Percentiles rank a stretch among this genome's conserved stretches.
Evolutionary conservation across 2,329 filamentous ascomycete species (phyloP).

Genomic region (Hypoxylon sp.): DNA sequence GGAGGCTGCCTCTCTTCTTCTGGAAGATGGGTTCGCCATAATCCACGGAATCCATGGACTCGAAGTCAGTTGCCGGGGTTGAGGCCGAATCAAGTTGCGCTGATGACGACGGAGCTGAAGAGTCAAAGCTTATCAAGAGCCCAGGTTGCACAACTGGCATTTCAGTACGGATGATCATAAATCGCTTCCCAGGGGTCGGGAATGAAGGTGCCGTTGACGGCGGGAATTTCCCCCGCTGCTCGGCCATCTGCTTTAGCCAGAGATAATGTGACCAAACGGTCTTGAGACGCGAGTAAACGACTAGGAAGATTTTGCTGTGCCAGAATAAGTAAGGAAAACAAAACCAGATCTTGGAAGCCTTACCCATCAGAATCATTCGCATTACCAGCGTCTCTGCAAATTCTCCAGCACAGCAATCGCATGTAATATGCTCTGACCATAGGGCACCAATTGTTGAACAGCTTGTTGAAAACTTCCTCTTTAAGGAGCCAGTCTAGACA

Average conservation of each 20-base stretch:
- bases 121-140: slow-evolving; percentile 64
- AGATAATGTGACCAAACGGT: slow-evolving; percentile 84
- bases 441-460: slow-evolving; percentile 95
- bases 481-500: slow-evolving; percentile 82
- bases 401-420: slow-evolving; percentile 88
- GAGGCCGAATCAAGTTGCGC: slow-evolving; percentile 46
- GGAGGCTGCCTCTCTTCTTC: slow-evolving; percentile 72
- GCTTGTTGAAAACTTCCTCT: slow-evolving; percentile 79
- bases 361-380: slow-evolving; percentile 75
- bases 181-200: slow-evolving; percentile 85
- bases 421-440: slow-evolving; percentile 96
- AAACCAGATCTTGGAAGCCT: slow-evolving; percentile 51
- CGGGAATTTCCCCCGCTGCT: slow-evolving; percentile 63
- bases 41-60: slow-evolving; percentile 45
- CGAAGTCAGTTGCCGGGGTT: slow-evolving; percentile 47
- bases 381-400: slow-evolving; percentile 80
- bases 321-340: slow-evolving; percentile 43
- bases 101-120: slow-evolving; percentile 51
- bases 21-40: slow-evolving; percentile 51
- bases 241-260: slow-evolving; percentile 76
- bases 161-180: slow-evolving; percentile 90
- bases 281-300: slow-evolving; percentile 75
- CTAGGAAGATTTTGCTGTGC: slow-evolving; percentile 75
- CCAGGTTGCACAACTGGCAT: slow-evolving; percentile 61
- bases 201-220: slow-evolving; percentile 85